Percentiles rank a stretch among this genome's conserved stretches.
phyloP scores from a whole-genome alignment of 2,329 filamentous ascomycete species.

The Penicillium carneum region DNA sequence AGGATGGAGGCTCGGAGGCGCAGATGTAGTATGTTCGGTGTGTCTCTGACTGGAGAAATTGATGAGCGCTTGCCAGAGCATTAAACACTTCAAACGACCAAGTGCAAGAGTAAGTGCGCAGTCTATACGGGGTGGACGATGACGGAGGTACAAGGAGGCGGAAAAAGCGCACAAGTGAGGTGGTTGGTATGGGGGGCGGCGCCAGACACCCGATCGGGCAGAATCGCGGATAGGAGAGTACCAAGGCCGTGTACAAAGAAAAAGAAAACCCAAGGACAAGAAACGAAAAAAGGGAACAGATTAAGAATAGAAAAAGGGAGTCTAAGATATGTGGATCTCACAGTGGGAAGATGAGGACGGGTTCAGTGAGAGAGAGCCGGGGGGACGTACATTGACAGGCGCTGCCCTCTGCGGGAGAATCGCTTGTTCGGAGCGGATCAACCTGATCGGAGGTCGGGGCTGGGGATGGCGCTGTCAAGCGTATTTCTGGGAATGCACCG shows the following conservation, averaged over 20 bases:
- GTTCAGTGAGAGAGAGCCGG: conserved; percentile 30
- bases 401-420: conserved; percentile 42
- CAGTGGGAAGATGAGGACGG: conserved; percentile 34
- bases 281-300: conserved; percentile 18
- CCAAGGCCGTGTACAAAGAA: conserved; percentile 25
- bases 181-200: conserved; percentile 29
- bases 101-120: conserved; percentile 20
- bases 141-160: conserved; percentile 37
- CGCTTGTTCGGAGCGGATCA: conserved; percentile 51
- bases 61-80: conserved; percentile 24
- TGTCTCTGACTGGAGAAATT: conserved; percentile 17
- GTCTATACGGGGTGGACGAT: conserved; percentile 32
- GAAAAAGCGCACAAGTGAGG: conserved; percentile 34
- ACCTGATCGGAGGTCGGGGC: conserved; percentile 41
- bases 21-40: conserved; percentile 17
- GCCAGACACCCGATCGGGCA: conserved; percentile 37
- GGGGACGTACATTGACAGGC: conserved; percentile 32
- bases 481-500: conserved; percentile 48
- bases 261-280: conserved; percentile 24
- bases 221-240: conserved; percentile 24
- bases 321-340: conserved; percentile 40
- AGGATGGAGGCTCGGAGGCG: conserved; percentile 28
- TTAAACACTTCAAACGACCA: conserved; percentile 7
- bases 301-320: conserved; percentile 20
- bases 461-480: conserved; percentile 44